Conservation (phyloP, 2,329 filamentous ascomycete genomes). For the Cladosporium sphaerospermum region DNA sequence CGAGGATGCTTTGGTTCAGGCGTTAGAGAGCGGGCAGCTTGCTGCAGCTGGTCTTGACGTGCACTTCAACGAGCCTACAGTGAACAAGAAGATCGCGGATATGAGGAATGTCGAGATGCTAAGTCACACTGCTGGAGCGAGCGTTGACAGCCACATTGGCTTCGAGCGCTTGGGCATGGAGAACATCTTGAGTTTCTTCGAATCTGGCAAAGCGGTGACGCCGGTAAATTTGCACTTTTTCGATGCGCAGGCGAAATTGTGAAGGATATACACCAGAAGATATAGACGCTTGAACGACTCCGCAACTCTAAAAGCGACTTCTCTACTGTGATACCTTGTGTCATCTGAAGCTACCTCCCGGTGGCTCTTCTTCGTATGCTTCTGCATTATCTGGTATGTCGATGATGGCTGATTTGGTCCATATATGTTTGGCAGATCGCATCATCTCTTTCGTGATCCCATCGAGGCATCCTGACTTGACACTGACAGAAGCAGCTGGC, state of each 20-base stretch:
- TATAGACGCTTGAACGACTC: too few species aligned
- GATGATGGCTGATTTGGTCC: constrained; percentile 9
- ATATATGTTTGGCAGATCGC: constrained; percentile 8
- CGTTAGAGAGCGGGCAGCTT: constrained; percentile 49
- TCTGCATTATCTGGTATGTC: constrained; percentile 8
- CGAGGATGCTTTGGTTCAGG: constrained; percentile 55
- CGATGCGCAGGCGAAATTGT: constrained; percentile 23
- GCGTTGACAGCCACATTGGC: constrained; percentile 35
- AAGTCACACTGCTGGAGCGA: constrained; percentile 35
- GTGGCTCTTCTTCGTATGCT: constrained; percentile 10
- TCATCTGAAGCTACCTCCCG: constrained; percentile 4
- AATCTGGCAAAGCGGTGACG: constrained; percentile 48
- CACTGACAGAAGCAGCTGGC: constrained; percentile 1
- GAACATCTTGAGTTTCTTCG: constrained; percentile 45
- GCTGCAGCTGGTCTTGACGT: constrained; percentile 57
- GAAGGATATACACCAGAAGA: background rate
- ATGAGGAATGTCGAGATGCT: constrained; percentile 38
- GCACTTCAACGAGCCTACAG: constrained; percentile 53
- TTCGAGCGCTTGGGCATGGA: constrained; percentile 36
- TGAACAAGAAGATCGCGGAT: constrained; percentile 40
- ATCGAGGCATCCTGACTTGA: constrained; percentile 2
- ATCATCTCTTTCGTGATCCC: constrained; percentile 10
- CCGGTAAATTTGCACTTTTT: constrained; percentile 58
- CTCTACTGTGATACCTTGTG: background rate
- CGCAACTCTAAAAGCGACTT: too few species aligned